Evolutionary conservation across 345 rosid genomes (phyloP).

Genomic region (Moricandia moricandioides): DNA sequence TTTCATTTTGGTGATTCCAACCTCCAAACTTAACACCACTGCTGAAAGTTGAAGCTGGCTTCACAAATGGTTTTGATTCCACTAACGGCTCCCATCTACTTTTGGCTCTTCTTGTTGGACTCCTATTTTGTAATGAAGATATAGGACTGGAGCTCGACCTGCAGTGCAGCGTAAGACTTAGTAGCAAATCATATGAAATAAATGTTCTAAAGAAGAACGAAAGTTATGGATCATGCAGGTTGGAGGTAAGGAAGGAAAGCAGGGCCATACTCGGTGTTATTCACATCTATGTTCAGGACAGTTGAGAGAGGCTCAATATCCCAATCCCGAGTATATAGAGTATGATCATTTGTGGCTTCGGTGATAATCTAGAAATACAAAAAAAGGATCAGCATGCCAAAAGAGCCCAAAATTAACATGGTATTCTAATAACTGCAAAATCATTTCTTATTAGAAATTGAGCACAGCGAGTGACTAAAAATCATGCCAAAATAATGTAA

Average conservation of each 20-base stretch:
- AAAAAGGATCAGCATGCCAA: constrained; percentile 23
- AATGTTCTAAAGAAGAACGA: constrained; percentile 16
- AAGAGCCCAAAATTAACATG: background rate
- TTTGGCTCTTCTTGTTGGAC: constrained; percentile 73
- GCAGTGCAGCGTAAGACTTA: constrained; percentile 33
- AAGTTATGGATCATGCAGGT: background rate
- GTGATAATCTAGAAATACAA: constrained; percentile 57
- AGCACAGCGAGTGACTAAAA: too few relatives aligned
- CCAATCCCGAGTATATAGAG: constrained; percentile 74
- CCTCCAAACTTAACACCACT: constrained; percentile 53
- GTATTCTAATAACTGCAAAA: background rate
- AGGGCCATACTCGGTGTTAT: constrained; percentile 52
- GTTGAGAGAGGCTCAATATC: constrained; percentile 79
- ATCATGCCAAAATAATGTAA: constrained; percentile 12
- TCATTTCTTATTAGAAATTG: too few relatives aligned
- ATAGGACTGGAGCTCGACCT: constrained; percentile 37
- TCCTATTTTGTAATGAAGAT: constrained; percentile 48
- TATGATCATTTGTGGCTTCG: constrained; percentile 64
- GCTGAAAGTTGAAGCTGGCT: constrained; percentile 41
- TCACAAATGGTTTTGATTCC: constrained; percentile 54
- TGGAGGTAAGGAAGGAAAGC: constrained; percentile 12
- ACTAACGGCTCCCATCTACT: constrained; percentile 98
- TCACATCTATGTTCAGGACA: constrained; percentile 43
- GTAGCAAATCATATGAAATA: constrained; percentile 12
- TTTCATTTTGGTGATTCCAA: constrained; percentile 48